Evolutionary conservation across 2,329 filamentous ascomycete species (phyloP), one percentile per base, ranked within the genome.

Genomic region (Cordyceps cicadae): DNA sequence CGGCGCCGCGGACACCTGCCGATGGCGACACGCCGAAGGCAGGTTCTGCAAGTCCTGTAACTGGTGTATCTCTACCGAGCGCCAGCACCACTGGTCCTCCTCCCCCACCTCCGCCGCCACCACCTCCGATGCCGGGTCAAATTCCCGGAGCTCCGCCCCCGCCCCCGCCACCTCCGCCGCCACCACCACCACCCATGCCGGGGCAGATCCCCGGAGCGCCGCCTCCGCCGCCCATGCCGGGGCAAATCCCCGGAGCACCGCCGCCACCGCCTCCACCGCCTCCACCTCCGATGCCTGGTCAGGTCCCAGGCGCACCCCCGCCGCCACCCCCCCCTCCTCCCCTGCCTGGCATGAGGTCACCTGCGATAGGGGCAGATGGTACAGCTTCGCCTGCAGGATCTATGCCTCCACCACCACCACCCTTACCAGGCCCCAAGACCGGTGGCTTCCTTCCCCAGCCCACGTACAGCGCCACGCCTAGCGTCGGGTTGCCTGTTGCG

Each of bases 371-470:
- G 3, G 72, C 68, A 56, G 72, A 68, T 0, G 70, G 71, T 5
- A 73, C 74, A 0, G 72, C 74, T 4, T 72, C 74, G 0, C 77
- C 77, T 4, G 77, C 70, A 45, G 71, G 71, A 17, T 61, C 59
- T 53, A 75, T 76, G 63, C 77, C 80, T 5, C 82, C 83, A 4
- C 82, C 85, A 14, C 85, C 86, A 1, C 82, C 84, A 24, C 86
- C 87, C 3, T 81, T 87, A 69, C 87, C 87, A 63, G 87, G 86
- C 51, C 81, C 85, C 59, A 85, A 87, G 64, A 86, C 88, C 60
- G 90, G 90, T 8, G 87, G 90, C 64, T 97, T 89, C 76, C 76
- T 96, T 64, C 81, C 86, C 53, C 83, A 87, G 65, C 79, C 81
- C 37, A 78, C 79, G 61, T 82, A 83, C 63, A 75, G 78, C 21